Evolutionary conservation across 2,329 filamentous ascomycete genomes (phyloP).

Genomic region (Sphaerostilbella broomeana): DNA sequence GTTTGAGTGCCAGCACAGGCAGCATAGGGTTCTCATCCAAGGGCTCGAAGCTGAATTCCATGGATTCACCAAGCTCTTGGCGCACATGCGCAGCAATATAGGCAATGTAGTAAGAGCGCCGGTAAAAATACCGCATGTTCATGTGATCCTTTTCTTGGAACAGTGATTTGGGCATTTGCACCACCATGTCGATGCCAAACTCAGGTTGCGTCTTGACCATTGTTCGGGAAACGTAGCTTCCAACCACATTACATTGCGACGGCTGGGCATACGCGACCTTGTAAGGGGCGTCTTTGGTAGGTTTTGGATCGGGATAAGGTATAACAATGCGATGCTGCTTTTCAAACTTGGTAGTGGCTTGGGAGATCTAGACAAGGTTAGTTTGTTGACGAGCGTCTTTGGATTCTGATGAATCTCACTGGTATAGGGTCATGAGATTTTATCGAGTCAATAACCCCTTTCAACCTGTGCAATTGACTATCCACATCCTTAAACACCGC

Average conservation of each 20-base stretch:
- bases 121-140: slow-evolving; percentile 90
- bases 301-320: slow-evolving; percentile 78
- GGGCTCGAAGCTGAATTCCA: slow-evolving; percentile 57
- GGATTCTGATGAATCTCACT: slow-evolving; percentile 32
- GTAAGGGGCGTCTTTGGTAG: slow-evolving; percentile 69
- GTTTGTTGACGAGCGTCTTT: background rate
- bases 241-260: slow-evolving; percentile 74
- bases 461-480: slow-evolving; percentile 44
- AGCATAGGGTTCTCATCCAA: slow-evolving; percentile 70
- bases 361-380: slow-evolving; percentile 45
- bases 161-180: slow-evolving; percentile 72
- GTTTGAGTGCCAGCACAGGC: slow-evolving; percentile 53
- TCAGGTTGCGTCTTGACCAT: slow-evolving; percentile 57
- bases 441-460: slow-evolving; percentile 45
- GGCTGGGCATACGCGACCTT: slow-evolving; percentile 74
- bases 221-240: slow-evolving; percentile 75
- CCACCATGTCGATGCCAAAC: slow-evolving; percentile 70
- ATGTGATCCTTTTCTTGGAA: slow-evolving; percentile 95
- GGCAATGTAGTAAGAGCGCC: slow-evolving; percentile 84
- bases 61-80: slow-evolving; percentile 44
- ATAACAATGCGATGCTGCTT: slow-evolving; percentile 63
- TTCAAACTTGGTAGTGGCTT: slow-evolving; percentile 62
- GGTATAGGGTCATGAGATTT: slow-evolving; percentile 42
- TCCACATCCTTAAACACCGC: slow-evolving; percentile 44
- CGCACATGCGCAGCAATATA: slow-evolving; percentile 68